Evolutionary conservation across 2,329 filamentous ascomycete genomes (phyloP), one percentile per base, ranked within the genome.

Genomic region (Erysiphe pulchra): DNA sequence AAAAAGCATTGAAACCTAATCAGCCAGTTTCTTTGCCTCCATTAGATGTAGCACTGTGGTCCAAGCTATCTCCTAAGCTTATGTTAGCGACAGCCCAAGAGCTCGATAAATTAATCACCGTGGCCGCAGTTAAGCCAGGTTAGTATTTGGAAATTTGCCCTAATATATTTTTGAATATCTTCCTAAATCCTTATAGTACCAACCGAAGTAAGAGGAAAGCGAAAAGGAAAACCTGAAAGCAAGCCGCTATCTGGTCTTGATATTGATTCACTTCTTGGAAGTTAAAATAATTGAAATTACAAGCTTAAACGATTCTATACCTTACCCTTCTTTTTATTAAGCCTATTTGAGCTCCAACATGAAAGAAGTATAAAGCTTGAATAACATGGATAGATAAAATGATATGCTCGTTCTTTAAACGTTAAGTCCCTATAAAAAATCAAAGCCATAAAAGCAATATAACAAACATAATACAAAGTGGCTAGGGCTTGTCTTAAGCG

Each of bases 241-340:
- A 87, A 87, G 54, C 90, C 90, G 0, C 71, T 93, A 9, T 95
- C 87, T 0, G 86, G 86, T 17, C 75, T 98, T 37, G 81, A 95
- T 54, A 71, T 95, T 36, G 80, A 86, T 48, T 75, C 75, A 4
- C 71, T 95, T 2, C 73, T 95, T n/a, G 70, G 71, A 41, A 63
- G 67, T 47, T 65, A 70, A 47, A 71, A 6, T 10, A 10, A 16
- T 37, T 16, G n/a, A n/a, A n/a, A n/a, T n/a, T n/a, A n/a, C n/a
- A n/a, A n/a, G n/a, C n/a, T n/a, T n/a, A n/a, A n/a, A n/a, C n/a
- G n/a, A n/a, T n/a, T n/a, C n/a, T n/a, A n/a, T n/a, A n/a, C n/a
- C n/a, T n/a, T n/a, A n/a, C n/a, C n/a, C n/a, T n/a, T n/a, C n/a
- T n/a, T n/a, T n/a, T n/a, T n/a, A n/a, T n/a, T n/a, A n/a, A n/a